phyloP scores from a whole-genome alignment of 768 basidiomycete species.

The Lyophyllum shimeji region DNA sequence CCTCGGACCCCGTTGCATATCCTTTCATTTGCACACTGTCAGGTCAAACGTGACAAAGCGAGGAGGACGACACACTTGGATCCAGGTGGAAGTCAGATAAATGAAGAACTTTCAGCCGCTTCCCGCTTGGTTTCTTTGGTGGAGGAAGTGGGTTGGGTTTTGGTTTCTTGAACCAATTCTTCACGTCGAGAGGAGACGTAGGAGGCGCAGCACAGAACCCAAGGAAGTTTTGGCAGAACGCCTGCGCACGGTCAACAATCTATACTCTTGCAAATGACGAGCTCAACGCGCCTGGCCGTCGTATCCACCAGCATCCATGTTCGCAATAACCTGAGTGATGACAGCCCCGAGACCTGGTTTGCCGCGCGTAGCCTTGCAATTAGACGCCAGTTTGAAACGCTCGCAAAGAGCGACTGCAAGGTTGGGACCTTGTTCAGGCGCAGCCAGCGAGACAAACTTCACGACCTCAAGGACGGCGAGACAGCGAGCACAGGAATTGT shows the following conservation, averaged over 20 bases:
- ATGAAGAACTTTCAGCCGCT: conserved; percentile 71
- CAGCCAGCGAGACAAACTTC: conserved; percentile 66
- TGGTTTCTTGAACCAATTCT: conserved; percentile 73
- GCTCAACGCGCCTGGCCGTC: conserved; percentile 62
- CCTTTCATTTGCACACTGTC: conserved; percentile 35
- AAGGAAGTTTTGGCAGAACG: conserved; percentile 62
- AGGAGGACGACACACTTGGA: conserved; percentile 45
- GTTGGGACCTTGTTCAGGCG: conserved; percentile 57
- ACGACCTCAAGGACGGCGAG: conserved; percentile 58
- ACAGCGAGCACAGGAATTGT: conserved; percentile 58
- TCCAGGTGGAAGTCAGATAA: conserved; percentile 80
- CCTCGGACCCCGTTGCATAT: conserved; percentile 68
- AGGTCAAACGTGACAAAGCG: background rate
- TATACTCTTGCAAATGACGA: background rate
- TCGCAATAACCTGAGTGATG: conserved; percentile 70
- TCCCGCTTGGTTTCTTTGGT: conserved; percentile 57
- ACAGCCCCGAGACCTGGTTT: conserved; percentile 51
- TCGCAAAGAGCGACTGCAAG: conserved; percentile 63
- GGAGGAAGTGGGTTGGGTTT: conserved; percentile 69
- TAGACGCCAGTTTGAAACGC: conserved; percentile 48
- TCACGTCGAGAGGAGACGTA: conserved; percentile 60
- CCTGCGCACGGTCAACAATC: conserved; percentile 27
- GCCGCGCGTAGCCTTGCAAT: conserved; percentile 51
- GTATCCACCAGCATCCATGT: conserved; percentile 68
- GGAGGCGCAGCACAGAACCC: conserved; percentile 54